Percentiles rank a stretch among this genome's conserved stretches.
phyloP scores from a whole-genome alignment of 2,329 filamentous ascomycete genomes.

The Penicillium sp. region DNA sequence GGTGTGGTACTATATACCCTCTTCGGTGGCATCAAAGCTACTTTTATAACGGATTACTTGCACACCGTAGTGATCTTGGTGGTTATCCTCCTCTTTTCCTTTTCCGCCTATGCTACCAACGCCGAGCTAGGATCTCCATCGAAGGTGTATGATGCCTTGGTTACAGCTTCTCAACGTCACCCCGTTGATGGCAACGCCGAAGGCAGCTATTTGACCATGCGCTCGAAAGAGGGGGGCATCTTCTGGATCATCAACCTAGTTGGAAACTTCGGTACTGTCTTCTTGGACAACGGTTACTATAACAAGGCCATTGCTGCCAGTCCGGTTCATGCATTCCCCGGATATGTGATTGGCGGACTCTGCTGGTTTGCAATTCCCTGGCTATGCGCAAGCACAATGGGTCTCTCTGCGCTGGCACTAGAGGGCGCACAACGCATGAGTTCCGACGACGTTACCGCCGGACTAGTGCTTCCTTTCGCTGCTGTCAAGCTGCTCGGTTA shows the following conservation, averaged over 20 bases:
- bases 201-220: constrained; percentile 86
- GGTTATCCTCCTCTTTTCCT: constrained; percentile 81
- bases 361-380: constrained; percentile 93
- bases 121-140: constrained; percentile 70
- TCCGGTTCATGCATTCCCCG: constrained; percentile 80
- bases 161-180: constrained; percentile 65
- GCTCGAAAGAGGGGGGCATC: constrained; percentile 73
- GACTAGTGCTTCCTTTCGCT: constrained; percentile 80
- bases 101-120: constrained; percentile 76
- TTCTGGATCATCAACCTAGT: constrained; percentile 92
- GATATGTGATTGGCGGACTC: constrained; percentile 82
- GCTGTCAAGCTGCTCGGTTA: constrained; percentile 79
- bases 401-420: constrained; percentile 74
- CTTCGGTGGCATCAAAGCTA: constrained; percentile 76
- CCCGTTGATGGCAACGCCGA: constrained; percentile 77
- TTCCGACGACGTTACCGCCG: constrained; percentile 72
- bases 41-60: constrained; percentile 80
- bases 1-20: constrained; percentile 79
- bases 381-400: constrained; percentile 86
- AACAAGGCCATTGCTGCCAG: constrained; percentile 91
- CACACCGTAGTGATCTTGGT: constrained; percentile 74
- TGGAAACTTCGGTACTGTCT: constrained; percentile 63
- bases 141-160: constrained; percentile 74
- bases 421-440: constrained; percentile 74
- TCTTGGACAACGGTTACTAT: constrained; percentile 83